Conservation (phyloP, 2,329 filamentous ascomycete species). For the Boeremia lycopersici region DNA sequence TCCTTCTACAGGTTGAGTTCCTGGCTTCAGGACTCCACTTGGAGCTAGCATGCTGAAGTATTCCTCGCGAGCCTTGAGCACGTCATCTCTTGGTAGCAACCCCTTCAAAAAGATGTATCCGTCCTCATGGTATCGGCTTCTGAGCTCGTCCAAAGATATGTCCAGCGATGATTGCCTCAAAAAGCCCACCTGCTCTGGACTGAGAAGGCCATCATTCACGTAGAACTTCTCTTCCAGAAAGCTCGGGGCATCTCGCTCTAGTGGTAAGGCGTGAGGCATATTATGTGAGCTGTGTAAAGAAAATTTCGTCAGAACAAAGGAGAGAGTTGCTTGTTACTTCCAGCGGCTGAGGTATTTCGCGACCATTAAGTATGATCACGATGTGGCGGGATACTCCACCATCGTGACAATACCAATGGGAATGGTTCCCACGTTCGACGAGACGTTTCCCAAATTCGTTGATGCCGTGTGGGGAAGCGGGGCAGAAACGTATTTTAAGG, state of each 20-base stretch:
- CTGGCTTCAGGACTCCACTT: constrained; percentile 62
- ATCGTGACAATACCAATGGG: background rate
- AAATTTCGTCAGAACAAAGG: background rate
- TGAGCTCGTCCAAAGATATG: constrained; percentile 56
- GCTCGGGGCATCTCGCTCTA: constrained; percentile 30
- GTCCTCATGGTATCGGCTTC: constrained; percentile 54
- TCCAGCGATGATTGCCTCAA: constrained; percentile 53
- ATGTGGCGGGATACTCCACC: background rate
- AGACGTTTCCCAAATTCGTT: constrained; percentile 20
- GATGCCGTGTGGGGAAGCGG: constrained; percentile 27
- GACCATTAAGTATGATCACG: background rate
- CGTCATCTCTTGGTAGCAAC: constrained; percentile 59
- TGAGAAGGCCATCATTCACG: constrained; percentile 56
- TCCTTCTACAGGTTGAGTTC: constrained; percentile 58
- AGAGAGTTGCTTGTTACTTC: background rate
- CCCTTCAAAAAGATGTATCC: constrained; percentile 64
- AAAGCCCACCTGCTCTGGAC: constrained; percentile 51
- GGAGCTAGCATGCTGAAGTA: constrained; percentile 62
- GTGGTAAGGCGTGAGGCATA: constrained; percentile 45
- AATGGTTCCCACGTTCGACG: constrained; percentile 5
- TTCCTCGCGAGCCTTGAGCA: constrained; percentile 57
- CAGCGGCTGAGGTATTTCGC: background rate
- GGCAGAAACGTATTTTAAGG: constrained; percentile 13
- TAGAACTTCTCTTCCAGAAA: constrained; percentile 43
- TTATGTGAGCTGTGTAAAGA: background rate